Evolutionary conservation across 2,329 filamentous ascomycete species (phyloP).

Genomic region (Tolypocladium capitatum): DNA sequence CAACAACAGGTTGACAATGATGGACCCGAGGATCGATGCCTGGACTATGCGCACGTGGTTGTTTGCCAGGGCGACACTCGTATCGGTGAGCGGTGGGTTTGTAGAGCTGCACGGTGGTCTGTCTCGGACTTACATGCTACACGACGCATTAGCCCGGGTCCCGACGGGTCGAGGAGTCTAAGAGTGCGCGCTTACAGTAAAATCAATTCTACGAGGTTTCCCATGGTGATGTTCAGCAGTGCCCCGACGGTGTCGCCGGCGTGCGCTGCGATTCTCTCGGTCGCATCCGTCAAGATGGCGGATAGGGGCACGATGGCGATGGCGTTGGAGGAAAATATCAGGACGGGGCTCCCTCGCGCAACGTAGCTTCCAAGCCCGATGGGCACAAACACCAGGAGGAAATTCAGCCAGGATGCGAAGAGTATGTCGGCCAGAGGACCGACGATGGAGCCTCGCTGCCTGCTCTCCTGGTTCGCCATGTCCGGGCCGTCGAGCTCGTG

Average conservation of each 20-base stretch:
- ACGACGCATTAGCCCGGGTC: not conserved
- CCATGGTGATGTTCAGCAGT: conserved; percentile 48
- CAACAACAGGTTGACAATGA: conserved; percentile 62
- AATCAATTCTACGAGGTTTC: conserved; percentile 50
- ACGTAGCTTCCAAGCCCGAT: conserved; percentile 46
- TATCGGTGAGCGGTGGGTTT: not conserved
- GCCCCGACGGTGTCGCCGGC: conserved; percentile 46
- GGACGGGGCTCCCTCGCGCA: conserved; percentile 18
- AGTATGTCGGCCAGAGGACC: conserved; percentile 13
- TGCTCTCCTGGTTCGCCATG: not conserved
- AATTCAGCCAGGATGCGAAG: conserved; percentile 41
- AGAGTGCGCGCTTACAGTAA: conserved; percentile 31
- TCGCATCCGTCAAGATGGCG: conserved; percentile 43
- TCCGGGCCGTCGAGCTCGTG: not conserved
- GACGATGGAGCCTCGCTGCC: not conserved
- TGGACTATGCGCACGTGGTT: conserved; percentile 65
- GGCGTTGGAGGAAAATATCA: conserved; percentile 45
- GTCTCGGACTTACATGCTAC: conserved; percentile 19
- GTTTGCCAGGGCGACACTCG: conserved; percentile 37
- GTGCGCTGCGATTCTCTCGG: conserved; percentile 42
- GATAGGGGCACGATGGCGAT: conserved; percentile 47
- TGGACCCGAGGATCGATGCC: conserved; percentile 62
- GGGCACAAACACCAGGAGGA: conserved; percentile 58
- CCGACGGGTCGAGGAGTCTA: conserved; percentile 8
- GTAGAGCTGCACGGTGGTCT: not conserved